Conservation (phyloP, 2,329 filamentous ascomycete species). For the Lecanicillium sp. region DNA sequence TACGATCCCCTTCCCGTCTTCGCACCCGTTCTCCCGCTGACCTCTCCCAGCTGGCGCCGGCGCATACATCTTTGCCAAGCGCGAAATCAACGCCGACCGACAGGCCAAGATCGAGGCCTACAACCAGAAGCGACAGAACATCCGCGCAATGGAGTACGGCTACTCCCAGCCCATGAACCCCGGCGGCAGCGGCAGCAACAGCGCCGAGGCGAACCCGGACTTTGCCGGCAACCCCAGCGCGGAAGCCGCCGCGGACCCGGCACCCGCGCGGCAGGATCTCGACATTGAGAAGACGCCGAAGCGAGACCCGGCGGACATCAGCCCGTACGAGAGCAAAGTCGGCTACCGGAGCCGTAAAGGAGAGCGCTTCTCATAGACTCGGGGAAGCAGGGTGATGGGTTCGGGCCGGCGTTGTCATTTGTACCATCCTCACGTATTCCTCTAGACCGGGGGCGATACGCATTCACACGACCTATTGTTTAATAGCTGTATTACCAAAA, state of each 20-base stretch:
- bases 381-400: too few species aligned
- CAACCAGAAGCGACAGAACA: constrained; percentile 55
- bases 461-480: not conserved
- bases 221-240: constrained; percentile 58
- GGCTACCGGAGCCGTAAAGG: constrained; percentile 77
- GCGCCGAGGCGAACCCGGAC: constrained; percentile 27
- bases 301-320: constrained; percentile 54
- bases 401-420: too few species aligned
- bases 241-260: constrained; percentile 73
- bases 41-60: constrained; percentile 65
- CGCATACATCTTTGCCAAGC: constrained; percentile 95
- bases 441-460: not conserved
- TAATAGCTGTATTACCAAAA: not conserved
- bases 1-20: constrained; percentile 35
- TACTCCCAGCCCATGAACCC: constrained; percentile 30
- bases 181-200: constrained; percentile 27
- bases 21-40: constrained; percentile 15
- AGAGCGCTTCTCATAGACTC: constrained; percentile 65
- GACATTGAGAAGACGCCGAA: constrained; percentile 61
- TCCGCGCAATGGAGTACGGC: constrained; percentile 48
- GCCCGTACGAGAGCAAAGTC: constrained; percentile 78
- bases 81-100: constrained; percentile 87
- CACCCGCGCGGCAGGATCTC: constrained; percentile 75
- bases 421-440: too few species aligned
- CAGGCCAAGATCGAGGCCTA: constrained; percentile 62